Evolutionary conservation across 495 filamentous ascomycete species (phyloP), one percentile per base, ranked within the genome.

Genomic region (Penicillium ucsense): DNA sequence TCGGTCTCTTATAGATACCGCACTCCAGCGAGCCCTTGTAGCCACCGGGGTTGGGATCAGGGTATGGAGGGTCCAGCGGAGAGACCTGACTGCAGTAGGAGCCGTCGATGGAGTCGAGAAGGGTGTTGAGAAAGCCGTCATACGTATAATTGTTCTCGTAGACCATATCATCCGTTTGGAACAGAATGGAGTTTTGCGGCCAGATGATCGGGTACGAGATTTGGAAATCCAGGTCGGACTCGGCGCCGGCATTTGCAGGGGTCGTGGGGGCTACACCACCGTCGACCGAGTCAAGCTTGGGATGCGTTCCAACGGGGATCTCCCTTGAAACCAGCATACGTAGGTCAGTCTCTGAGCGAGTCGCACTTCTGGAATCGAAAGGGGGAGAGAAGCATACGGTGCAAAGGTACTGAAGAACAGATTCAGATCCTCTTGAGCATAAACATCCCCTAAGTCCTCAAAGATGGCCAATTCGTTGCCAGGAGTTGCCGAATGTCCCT

Each of bases 31-130:
- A 42, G 31, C 78, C 80, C 39, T 74, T 68, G 70, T 80, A 84
- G 5, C 74, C 80, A 5, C 70, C 71, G 0, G 65, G 39, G 44
- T 68, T 59, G 2, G 70, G 64, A 60, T 82, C 70, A 5, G 80
- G 79, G 49, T 84, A 85, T 6, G 63, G 53, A 0, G 76, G 73
- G 50, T 81, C 80, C 8, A 59, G 37, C n/a, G 57, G 54, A 5
- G 57, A 59, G 42, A 54, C 50, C 38, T 53, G 52, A 30, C 60
- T 61, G 54, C 73, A 83, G 57, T 82, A 82, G 11, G 72, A 75
- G 5, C 77, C 81, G 49, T 84, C 81, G 29, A 84, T 73, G 20
- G 79, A 79, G 49, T 82, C 76, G 48, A 77, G 70, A 55, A 82
- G 76, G 35, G 66, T 73, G 52, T 72, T 71, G 9, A 72, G 52